Percentiles rank a stretch among this genome's conserved stretches.
These are phyloP conservation scores for Penicillium freii DNA, from an alignment of 2,329 filamentous ascomycete genomes.

Conservation along the genomic window DNA sequence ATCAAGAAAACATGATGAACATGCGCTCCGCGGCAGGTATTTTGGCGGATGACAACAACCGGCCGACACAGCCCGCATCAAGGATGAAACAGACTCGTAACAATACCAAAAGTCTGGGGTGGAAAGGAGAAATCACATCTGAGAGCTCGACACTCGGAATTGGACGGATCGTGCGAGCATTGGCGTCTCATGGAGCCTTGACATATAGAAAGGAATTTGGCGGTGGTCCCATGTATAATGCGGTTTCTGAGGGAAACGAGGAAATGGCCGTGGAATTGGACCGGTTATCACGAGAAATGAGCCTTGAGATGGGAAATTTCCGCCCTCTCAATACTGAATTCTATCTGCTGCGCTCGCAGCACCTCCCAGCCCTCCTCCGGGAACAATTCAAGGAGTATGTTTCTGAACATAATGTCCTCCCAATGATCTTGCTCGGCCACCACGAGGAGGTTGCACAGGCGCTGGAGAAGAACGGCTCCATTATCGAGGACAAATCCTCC, in stretches of 20 bases:
- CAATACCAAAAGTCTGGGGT: constrained; percentile 3
- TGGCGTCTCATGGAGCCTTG: constrained; percentile 12
- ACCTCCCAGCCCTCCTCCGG: background rate
- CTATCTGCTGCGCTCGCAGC: constrained; percentile 6
- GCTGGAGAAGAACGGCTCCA: constrained; percentile 4
- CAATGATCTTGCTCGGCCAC: constrained; percentile 9
- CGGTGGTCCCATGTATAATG: constrained; percentile 1
- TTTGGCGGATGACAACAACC: background rate
- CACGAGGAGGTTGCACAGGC: constrained; percentile 10
- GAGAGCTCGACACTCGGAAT: constrained; percentile 13
- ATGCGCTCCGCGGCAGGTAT: constrained; percentile 1
- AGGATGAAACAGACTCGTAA: background rate
- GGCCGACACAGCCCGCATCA: background rate
- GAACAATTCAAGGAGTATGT: background rate
- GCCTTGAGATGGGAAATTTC: background rate
- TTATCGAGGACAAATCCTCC: background rate
- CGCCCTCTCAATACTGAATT: background rate
- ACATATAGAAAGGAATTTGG: background rate
- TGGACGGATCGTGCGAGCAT: constrained; percentile 9
- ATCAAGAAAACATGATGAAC: constrained; percentile 8
- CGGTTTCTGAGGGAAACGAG: constrained; percentile 3
- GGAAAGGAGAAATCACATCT: constrained; percentile 16
- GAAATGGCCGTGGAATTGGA: constrained; percentile 16
- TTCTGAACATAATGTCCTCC: background rate
- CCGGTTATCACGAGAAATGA: background rate